Evolutionary conservation across 2,329 filamentous ascomycete species (phyloP).

Genomic region (Colletotrichum somersetense): DNA sequence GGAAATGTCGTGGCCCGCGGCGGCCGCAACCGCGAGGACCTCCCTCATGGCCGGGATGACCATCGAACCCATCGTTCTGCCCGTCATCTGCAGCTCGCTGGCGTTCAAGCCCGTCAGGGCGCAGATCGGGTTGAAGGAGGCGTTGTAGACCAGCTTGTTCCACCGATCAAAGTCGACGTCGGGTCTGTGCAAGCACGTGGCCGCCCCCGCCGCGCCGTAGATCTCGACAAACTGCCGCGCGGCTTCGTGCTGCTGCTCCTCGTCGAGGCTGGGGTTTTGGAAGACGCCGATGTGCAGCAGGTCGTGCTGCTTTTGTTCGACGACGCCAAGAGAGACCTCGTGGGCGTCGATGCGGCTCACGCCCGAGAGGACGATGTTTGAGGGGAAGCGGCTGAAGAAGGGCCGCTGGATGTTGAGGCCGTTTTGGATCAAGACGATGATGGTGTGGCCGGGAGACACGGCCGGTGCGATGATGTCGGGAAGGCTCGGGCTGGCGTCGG

Average conservation of each 20-base stretch:
- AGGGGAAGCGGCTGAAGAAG: conserved; percentile 62
- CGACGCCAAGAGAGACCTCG: conserved; percentile 59
- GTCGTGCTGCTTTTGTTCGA: conserved; percentile 67
- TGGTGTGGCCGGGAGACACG: conserved; percentile 62
- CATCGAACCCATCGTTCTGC: conserved; percentile 59
- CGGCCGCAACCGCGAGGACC: conserved; percentile 60
- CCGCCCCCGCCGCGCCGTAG: conserved; percentile 61
- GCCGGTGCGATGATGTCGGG: conserved; percentile 64
- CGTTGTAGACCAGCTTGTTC: conserved; percentile 65
- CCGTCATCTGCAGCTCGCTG: conserved; percentile 60
- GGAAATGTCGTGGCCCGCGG: conserved; percentile 56
- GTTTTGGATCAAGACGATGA: conserved; percentile 71
- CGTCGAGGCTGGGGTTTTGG: conserved; percentile 49
- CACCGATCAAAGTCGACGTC: conserved; percentile 60
- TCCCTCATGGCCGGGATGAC: conserved; percentile 67
- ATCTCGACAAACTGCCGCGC: conserved; percentile 59
- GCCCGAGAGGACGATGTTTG: conserved; percentile 65
- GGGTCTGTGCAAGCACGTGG: conserved; percentile 55
- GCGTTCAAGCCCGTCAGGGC: conserved; percentile 65
- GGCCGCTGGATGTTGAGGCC: conserved; percentile 73
- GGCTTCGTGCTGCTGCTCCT: conserved; percentile 45
- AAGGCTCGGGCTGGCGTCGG: conserved; percentile 64
- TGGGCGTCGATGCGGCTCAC: conserved; percentile 65
- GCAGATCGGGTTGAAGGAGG: conserved; percentile 65
- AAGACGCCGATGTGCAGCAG: conserved; percentile 64